These are phyloP conservation scores for Gnomoniopsis sp. DNA, from an alignment of 2,329 filamentous ascomycete species.

Conservation along the genomic window DNA sequence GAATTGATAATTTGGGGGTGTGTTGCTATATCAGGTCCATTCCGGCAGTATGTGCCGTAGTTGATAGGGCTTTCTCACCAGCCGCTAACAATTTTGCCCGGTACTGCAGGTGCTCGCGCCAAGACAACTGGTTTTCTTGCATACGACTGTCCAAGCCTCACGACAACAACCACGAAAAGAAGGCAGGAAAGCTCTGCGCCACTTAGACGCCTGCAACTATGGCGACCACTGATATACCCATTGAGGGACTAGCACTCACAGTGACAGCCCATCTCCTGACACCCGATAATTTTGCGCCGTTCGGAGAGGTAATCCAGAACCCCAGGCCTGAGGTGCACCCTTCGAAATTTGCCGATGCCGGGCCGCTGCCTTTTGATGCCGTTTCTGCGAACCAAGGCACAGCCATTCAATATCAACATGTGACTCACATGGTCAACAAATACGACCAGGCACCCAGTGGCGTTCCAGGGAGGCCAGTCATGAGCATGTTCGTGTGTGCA, in stretches of 20 bases:
- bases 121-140: not conserved
- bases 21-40: too few species aligned
- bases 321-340: conserved; percentile 58
- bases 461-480: conserved; percentile 55
- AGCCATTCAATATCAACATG: conserved; percentile 80
- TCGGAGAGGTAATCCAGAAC: conserved; percentile 80
- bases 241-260: conserved; percentile 43
- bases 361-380: conserved; percentile 41
- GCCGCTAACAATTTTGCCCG: not conserved
- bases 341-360: conserved; percentile 30
- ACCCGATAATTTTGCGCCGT: conserved; percentile 66
- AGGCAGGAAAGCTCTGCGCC: not conserved
- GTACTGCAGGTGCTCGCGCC: too few species aligned
- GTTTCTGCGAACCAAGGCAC: conserved; percentile 78
- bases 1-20: too few species aligned
- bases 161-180: not conserved
- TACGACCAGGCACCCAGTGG: conserved; percentile 65
- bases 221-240: conserved; percentile 28
- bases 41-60: too few species aligned
- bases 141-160: too few species aligned
- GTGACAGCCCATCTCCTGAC: conserved; percentile 66
- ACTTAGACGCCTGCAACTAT: not conserved
- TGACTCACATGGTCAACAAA: conserved; percentile 69
- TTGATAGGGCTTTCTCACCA: not conserved
- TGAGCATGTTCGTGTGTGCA: conserved; percentile 89